Evolutionary conservation across 345 rosid genomes (phyloP).

Genomic region (Eucalyptus erythrocorys): DNA sequence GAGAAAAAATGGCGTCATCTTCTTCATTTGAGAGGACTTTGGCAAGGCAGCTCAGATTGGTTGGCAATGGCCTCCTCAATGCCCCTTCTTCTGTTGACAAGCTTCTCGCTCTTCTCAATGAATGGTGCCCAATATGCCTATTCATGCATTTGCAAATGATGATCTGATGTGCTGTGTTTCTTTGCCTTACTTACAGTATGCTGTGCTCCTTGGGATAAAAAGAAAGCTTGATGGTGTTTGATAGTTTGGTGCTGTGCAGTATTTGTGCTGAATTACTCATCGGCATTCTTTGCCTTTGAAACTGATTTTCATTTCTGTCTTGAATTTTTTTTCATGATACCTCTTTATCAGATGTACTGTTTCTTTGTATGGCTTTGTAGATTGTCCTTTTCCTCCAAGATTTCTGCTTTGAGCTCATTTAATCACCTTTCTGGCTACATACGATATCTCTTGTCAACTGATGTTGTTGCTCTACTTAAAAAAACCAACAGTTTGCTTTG

Average conservation of each 20-base stretch:
- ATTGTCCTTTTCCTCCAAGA: not conserved
- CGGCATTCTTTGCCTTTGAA: not conserved
- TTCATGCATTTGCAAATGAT: not conserved
- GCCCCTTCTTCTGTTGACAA: constrained; percentile 38
- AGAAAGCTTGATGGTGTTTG: not conserved
- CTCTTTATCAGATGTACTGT: not conserved
- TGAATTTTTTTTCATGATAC: not conserved
- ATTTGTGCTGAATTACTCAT: not conserved
- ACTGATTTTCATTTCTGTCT: not conserved
- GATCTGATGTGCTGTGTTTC: not conserved
- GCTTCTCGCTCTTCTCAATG: constrained; percentile 43
- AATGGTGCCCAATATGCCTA: not conserved
- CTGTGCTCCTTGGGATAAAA: not conserved
- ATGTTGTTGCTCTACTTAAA: not conserved
- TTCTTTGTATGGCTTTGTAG: not conserved
- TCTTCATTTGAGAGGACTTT: constrained; percentile 6
- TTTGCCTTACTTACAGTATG: not conserved
- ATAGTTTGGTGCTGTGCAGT: not conserved
- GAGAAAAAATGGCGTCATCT: constrained; percentile 28
- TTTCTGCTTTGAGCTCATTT: not conserved
- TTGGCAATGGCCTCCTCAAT: constrained; percentile 37
- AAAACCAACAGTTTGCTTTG: not conserved
- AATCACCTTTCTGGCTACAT: not conserved
- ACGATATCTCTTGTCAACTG: not conserved
- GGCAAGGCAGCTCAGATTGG: constrained; percentile 34